A percentile compares a stretch with the other conserved stretches of the same genome.
phyloP scores from a whole-genome alignment of 2,329 filamentous ascomycete genomes.

The Colletotrichum sp. region DNA sequence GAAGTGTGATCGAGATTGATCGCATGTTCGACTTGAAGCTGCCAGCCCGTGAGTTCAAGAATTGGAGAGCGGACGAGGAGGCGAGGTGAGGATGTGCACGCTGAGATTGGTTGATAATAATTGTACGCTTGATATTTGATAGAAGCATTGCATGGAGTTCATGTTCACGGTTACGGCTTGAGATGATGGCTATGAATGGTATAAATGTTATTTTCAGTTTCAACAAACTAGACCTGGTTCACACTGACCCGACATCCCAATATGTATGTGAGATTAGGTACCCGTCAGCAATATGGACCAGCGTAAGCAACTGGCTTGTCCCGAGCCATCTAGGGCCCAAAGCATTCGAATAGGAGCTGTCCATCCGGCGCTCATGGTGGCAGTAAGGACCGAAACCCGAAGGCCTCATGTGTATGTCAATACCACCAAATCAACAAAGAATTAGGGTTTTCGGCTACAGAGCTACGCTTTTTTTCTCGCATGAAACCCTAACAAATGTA shows the following conservation, averaged over 20 bases:
- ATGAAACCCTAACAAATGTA: neutral
- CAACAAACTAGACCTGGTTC: neutral
- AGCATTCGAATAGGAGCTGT: rapidly evolving
- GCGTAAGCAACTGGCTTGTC: neutral
- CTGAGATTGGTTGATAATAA: neutral
- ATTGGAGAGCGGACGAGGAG: conserved; percentile 23
- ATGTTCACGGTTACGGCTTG: neutral
- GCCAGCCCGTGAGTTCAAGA: conserved; percentile 58
- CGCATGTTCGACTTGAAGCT: conserved; percentile 61
- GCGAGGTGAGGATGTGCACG: neutral
- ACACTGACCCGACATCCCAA: neutral
- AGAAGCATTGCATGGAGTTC: neutral
- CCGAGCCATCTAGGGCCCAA: neutral
- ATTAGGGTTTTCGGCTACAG: too few relatives aligned
- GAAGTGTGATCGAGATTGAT: conserved; percentile 51
- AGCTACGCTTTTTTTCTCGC: neutral
- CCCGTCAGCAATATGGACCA: neutral
- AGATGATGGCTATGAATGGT: neutral
- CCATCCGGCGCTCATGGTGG: neutral
- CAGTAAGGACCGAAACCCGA: neutral
- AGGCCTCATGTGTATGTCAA: neutral
- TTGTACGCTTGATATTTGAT: neutral
- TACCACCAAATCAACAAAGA: too few relatives aligned
- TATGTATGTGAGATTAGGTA: neutral
- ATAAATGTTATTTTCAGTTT: neutral